These are phyloP conservation scores for Kodamaea restingae DNA, from an alignment of 805 yeast genomes.

Conservation along the genomic window DNA sequence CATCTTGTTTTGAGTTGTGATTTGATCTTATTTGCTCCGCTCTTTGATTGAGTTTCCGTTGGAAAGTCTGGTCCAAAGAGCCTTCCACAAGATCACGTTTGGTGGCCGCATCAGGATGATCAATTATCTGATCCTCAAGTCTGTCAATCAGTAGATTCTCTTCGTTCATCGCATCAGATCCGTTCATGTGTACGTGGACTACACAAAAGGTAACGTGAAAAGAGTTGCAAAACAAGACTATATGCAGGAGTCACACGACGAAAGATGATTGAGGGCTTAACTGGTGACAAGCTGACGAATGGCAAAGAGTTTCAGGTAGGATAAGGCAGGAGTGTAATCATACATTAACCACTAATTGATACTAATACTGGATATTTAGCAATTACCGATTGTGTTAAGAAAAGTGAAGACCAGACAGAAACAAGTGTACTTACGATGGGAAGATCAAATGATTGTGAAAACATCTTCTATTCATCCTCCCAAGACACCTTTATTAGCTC, in stretches of 20 bases:
- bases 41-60: conserved; percentile 37
- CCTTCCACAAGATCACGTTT: conserved; percentile 25
- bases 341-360: too few species aligned
- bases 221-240: background rate
- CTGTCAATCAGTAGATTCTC: conserved; percentile 38
- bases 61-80: conserved; percentile 39
- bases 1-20: conserved; percentile 5
- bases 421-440: too few species aligned
- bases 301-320: too few species aligned
- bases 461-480: background rate
- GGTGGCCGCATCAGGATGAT: conserved; percentile 36
- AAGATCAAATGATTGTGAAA: too few species aligned
- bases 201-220: too few species aligned
- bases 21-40: conserved; percentile 33
- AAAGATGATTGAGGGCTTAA: too few species aligned
- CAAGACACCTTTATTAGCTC: conserved; percentile 30
- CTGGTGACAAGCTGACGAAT: too few species aligned
- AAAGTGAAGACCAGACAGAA: too few species aligned
- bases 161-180: conserved; percentile 11
- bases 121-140: conserved; percentile 46
- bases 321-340: too few species aligned
- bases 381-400: too few species aligned
- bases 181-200: background rate
- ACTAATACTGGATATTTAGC: too few species aligned
- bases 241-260: background rate